Evolutionary conservation across 2,329 filamentous ascomycete genomes (phyloP).

Genomic region (Phialophora expanda): DNA sequence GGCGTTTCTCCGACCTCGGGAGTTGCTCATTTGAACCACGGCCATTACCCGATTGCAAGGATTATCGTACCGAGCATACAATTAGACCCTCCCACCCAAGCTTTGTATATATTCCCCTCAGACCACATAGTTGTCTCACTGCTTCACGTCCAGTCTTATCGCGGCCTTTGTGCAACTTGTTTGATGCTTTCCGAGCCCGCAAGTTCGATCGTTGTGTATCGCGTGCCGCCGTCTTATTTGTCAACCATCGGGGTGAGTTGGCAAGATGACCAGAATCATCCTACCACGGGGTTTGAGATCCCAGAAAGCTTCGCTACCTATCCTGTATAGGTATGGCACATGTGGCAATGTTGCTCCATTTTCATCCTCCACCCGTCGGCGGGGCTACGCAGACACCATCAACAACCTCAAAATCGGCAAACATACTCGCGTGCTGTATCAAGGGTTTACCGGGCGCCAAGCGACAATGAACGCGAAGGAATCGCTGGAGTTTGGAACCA

Average conservation of each 20-base stretch:
- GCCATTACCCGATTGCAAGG: conserved; percentile 6
- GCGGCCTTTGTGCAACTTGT: background rate
- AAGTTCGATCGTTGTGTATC: background rate
- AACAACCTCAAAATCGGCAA: conserved; percentile 69
- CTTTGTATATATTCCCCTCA: conserved; percentile 25
- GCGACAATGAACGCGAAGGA: conserved; percentile 78
- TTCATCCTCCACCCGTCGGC: conserved; percentile 29
- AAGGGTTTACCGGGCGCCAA: conserved; percentile 70
- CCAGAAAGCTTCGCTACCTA: conserved; percentile 17
- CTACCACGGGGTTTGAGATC: conserved; percentile 31
- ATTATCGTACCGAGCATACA: conserved; percentile 19
- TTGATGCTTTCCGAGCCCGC: background rate
- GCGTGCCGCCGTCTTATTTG: background rate
- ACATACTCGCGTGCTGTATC: conserved; percentile 71
- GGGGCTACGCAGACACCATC: conserved; percentile 64
- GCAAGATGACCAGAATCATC: conserved; percentile 28
- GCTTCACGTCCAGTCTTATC: background rate
- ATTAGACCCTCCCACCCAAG: conserved; percentile 1
- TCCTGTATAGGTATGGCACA: conserved; percentile 28
- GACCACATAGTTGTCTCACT: background rate
- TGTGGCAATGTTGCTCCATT: conserved; percentile 36
- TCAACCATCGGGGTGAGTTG: background rate
- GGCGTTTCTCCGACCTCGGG: conserved; percentile 31
- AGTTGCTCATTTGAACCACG: conserved; percentile 6
- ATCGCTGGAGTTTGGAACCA: conserved; percentile 77